A percentile compares a stretch with the other conserved stretches of the same genome.
These are phyloP conservation scores for Panaeolus papilionaceus DNA, from an alignment of 768 basidiomycete genomes.

Conservation along the genomic window DNA sequence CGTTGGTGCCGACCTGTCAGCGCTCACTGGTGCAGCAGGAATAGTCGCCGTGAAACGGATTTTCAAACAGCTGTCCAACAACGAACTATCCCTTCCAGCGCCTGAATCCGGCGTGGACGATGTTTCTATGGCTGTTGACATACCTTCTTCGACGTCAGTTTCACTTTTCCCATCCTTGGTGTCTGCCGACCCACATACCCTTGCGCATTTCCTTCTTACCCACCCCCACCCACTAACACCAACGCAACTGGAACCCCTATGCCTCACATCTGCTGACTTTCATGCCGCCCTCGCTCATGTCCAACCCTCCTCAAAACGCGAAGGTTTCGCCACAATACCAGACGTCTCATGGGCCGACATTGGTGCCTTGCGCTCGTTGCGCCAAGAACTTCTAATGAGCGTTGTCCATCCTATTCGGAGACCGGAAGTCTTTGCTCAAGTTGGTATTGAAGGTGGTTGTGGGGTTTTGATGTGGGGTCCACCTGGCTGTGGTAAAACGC, in stretches of 20 bases:
- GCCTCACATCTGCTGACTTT: conserved; percentile 86
- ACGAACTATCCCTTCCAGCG: conserved; percentile 62
- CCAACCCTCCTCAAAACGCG: conserved; percentile 95
- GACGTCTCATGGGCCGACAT: conserved; percentile 96
- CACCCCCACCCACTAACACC: conserved; percentile 84
- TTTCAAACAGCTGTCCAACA: conserved; percentile 80
- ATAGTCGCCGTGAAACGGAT: conserved; percentile 97
- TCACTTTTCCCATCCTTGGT: conserved; percentile 19
- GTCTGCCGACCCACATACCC: conserved; percentile 56
- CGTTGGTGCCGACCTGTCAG: conserved; percentile 93
- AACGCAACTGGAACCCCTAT: conserved; percentile 80
- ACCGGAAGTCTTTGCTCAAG: conserved; percentile 86
- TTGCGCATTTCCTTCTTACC: conserved; percentile 87
- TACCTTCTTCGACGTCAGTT: conserved; percentile 27
- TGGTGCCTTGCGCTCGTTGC: conserved; percentile 84
- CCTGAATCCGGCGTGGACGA: conserved; percentile 35
- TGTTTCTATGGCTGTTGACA: conserved; percentile 51
- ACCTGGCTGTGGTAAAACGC: conserved; percentile 96
- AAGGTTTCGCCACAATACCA: conserved; percentile 97
- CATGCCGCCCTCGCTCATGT: conserved; percentile 80
- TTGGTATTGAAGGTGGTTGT: conserved; percentile 91
- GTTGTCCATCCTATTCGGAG: conserved; percentile 94
- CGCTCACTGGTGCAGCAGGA: conserved; percentile 91
- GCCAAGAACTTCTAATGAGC: conserved; percentile 96
- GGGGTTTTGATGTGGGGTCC: conserved; percentile 99